Conservation (phyloP, 2,329 filamentous ascomycete genomes). For the Alternaria gaisen region DNA sequence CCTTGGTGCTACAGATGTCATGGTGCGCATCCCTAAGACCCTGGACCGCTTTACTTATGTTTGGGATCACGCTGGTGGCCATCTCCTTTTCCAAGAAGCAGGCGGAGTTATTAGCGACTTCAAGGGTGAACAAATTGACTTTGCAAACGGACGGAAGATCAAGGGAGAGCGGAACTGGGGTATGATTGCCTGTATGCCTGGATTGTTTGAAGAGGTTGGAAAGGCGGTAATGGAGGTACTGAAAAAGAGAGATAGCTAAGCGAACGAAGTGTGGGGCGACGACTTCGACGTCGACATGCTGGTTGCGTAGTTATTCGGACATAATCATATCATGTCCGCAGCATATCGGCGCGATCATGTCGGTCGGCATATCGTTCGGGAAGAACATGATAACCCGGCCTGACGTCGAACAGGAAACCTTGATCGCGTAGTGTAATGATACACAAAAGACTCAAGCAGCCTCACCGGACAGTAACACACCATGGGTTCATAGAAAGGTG, state of each 20-base stretch:
- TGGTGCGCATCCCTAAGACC: constrained; percentile 59
- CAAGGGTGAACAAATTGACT: constrained; percentile 60
- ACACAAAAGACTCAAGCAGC: constrained; percentile 14
- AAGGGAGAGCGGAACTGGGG: constrained; percentile 45
- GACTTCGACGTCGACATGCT: not conserved
- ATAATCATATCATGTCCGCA: not conserved
- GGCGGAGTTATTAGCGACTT: constrained; percentile 62
- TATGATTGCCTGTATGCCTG: constrained; percentile 46
- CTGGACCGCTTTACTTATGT: constrained; percentile 57
- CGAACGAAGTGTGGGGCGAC: not conserved
- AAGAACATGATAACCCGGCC: not conserved
- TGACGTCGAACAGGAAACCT: not conserved
- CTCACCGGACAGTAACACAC: constrained; percentile 32
- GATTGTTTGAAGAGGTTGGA: constrained; percentile 36
- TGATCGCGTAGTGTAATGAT: not conserved
- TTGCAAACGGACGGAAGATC: constrained; percentile 48
- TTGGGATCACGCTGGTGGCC: constrained; percentile 66
- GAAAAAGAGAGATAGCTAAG: constrained; percentile 21
- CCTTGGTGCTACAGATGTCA: constrained; percentile 59
- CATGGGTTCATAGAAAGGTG: constrained; percentile 31
- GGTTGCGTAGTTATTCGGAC: not conserved
- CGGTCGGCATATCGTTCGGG: not conserved
- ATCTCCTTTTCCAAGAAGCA: constrained; percentile 61
- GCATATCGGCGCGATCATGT: not conserved
- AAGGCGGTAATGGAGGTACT: constrained; percentile 41